Base-by-base conservation (phyloP, 192 early-diverging fungal genomes). In the Oehlia diaphana region DNA sequence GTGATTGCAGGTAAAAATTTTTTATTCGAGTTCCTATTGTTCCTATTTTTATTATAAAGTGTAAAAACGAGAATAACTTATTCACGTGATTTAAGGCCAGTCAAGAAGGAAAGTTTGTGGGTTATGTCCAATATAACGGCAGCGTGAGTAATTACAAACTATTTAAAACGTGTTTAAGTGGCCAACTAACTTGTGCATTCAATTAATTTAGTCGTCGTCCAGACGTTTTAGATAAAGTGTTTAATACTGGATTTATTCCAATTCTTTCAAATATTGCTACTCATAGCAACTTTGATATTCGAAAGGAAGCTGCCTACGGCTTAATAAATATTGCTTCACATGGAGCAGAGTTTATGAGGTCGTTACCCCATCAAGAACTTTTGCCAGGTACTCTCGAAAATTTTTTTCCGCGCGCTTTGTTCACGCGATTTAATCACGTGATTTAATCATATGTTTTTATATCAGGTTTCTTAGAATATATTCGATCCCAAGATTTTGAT, bases 81-180 rank as follows among this genome's bases (percentile, higher is more conserved):
- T 4, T 64, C 31, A 65, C 37, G n/a, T 70, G 31, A 33, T 63
- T 39, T 35, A 6, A 90, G 89, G 77, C 82, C 90, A 0, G 87
- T 94, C 28, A 91, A 91, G 75, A 94, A 92, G 76, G 93, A 94
- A 78, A 84, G 88, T 21, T 84, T 94, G 58, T 92, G 93, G 92
- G 88, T 92, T 5, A 81, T 94, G 81, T 91, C 91, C 10, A 92
- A 90, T 69, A 87, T 93, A 64, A 93, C 93, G 0, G 90, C 92
- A 6, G 79, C 82, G 77, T 86, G 78, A 82, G 76, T 79, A 47
- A 58, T 4, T 49, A 13, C 42, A 58, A 23, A 39, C 6, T 39
- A 33, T 28, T 61, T 1, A 35, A 12, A 35, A 12, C 50, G 37
- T 12, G 13, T 39, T 70, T 44, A 31, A 35, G n/a, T 63, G 50